A percentile compares a stretch with the other conserved stretches of the same genome.
phyloP scores from a whole-genome alignment of 2,329 filamentous ascomycete species.

The Verticillium albo-atrum region DNA sequence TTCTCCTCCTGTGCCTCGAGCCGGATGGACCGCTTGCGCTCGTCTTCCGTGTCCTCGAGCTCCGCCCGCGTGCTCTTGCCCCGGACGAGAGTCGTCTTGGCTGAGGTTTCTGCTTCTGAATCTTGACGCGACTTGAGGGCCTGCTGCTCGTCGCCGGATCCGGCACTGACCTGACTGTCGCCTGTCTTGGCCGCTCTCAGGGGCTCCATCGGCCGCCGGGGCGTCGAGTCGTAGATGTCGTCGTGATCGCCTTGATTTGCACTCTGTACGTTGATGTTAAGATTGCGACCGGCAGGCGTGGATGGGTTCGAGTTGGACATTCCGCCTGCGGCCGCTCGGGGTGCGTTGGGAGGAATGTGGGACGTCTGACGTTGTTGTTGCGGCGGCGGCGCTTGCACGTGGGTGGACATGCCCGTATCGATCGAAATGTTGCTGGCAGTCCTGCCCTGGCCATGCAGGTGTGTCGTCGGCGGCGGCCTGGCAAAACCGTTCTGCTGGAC shows the following conservation, averaged over 20 bases:
- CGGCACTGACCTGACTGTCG: slow-evolving; percentile 9
- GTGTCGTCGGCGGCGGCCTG: neutral
- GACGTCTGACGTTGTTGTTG: neutral
- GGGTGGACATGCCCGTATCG: neutral
- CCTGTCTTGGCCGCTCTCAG: slow-evolving; percentile 8
- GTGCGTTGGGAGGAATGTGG: neutral
- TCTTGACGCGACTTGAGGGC: slow-evolving; percentile 3
- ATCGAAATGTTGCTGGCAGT: neutral
- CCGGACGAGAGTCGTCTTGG: neutral
- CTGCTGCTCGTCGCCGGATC: slow-evolving; percentile 6
- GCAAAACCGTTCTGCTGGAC: neutral
- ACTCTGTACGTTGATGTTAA: slow-evolving; percentile 12
- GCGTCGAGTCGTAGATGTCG: slow-evolving; percentile 28
- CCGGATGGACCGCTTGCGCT: slow-evolving; percentile 38
- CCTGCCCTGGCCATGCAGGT: neutral
- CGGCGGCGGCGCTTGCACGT: neutral
- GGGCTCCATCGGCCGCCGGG: slow-evolving; percentile 12
- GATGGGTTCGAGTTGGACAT: slow-evolving; percentile 3
- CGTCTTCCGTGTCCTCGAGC: slow-evolving; percentile 36
- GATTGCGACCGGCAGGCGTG: neutral
- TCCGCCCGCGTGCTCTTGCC: slow-evolving; percentile 23
- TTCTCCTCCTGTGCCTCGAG: slow-evolving; percentile 48
- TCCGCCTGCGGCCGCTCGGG: neutral
- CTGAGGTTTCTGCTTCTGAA: neutral
- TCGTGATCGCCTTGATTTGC: slow-evolving; percentile 17